phyloP scores from a whole-genome alignment of 768 basidiomycete genomes.

The Fistulinella prunicolor region DNA sequence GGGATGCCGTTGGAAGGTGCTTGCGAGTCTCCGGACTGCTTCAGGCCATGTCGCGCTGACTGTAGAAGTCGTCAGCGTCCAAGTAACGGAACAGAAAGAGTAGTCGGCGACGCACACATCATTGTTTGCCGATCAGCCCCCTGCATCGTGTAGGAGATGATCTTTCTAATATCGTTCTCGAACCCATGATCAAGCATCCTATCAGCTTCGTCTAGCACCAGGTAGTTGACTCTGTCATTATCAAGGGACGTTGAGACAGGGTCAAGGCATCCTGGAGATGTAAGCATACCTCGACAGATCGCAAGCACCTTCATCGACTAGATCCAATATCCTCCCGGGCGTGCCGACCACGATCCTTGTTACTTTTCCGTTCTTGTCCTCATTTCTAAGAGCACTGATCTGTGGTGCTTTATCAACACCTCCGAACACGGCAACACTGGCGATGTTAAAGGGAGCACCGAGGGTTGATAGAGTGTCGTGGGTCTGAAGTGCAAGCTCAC shows the following conservation, averaged over 20 bases:
- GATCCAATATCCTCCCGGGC: constrained; percentile 88
- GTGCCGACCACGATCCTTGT: constrained; percentile 91
- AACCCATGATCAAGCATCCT: constrained; percentile 98
- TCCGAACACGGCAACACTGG: constrained; percentile 87
- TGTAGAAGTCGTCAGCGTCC: constrained; percentile 26
- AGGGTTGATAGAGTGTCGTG: constrained; percentile 77
- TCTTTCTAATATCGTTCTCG: constrained; percentile 93
- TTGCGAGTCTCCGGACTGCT: constrained; percentile 83
- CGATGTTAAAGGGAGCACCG: constrained; percentile 71
- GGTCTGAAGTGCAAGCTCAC: constrained; percentile 95
- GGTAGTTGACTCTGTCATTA: constrained; percentile 67
- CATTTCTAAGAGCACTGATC: constrained; percentile 60
- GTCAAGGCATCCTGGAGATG: not conserved
- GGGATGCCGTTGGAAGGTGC: constrained; percentile 81
- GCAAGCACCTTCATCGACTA: constrained; percentile 83
- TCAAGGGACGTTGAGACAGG: not conserved
- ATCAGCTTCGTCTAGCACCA: constrained; percentile 97
- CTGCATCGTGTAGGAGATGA: constrained; percentile 74
- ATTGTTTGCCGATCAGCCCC: constrained; percentile 78
- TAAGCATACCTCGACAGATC: constrained; percentile 69
- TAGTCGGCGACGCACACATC: constrained; percentile 70
- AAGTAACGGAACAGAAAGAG: too few relatives aligned
- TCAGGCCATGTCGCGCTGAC: constrained; percentile 99
- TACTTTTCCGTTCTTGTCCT: constrained; percentile 45
- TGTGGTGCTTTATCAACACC: constrained; percentile 92